Percentiles rank a stretch among this genome's conserved stretches.
Evolutionary conservation across 352 stramenopile species (phyloP).

Genomic region (Pythium folliculosum): DNA sequence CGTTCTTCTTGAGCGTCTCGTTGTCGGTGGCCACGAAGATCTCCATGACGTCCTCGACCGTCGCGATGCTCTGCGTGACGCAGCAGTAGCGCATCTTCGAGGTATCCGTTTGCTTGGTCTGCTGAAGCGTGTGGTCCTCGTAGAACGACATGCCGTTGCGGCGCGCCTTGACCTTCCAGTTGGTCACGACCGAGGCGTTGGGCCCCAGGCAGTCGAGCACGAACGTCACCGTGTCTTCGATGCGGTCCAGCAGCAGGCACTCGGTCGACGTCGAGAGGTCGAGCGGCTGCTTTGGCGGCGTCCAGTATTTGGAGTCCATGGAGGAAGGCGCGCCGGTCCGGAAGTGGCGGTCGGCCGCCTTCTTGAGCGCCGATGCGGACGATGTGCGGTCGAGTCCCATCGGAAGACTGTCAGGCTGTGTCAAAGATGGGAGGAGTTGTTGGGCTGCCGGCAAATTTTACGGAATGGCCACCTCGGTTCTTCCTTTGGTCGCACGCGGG

Average conservation of each 20-base stretch:
- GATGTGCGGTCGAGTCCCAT: conserved; percentile 1
- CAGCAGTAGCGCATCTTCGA: conserved; percentile 50
- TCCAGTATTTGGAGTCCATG: conserved; percentile 21
- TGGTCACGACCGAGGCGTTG: conserved; percentile 18
- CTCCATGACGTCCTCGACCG: conserved; percentile 50
- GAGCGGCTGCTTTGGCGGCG: conserved; percentile 11
- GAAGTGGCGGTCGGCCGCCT: conserved; percentile 17
- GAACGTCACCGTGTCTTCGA: conserved; percentile 19
- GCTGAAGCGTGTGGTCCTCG: conserved; percentile 26
- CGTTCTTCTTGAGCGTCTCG: conserved; percentile 37
- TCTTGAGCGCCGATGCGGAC: conserved; percentile 11
- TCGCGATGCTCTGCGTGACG: conserved; percentile 39
- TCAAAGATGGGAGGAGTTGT: background rate
- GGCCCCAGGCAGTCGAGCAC: conserved; percentile 24
- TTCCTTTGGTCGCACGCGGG: background rate
- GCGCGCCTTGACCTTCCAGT: conserved; percentile 19
- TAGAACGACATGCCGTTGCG: conserved; percentile 25
- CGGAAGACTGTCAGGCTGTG: background rate
- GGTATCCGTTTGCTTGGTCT: conserved; percentile 4
- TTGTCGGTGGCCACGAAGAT: conserved; percentile 45
- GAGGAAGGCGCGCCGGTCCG: conserved; percentile 11
- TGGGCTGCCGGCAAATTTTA: background rate
- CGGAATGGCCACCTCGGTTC: background rate
- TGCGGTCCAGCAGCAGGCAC: conserved; percentile 7
- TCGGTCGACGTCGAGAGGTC: conserved; percentile 1